phyloP scores from a whole-genome alignment of 176 grass and related monocot genomes.

The Thalia dealbata region DNA sequence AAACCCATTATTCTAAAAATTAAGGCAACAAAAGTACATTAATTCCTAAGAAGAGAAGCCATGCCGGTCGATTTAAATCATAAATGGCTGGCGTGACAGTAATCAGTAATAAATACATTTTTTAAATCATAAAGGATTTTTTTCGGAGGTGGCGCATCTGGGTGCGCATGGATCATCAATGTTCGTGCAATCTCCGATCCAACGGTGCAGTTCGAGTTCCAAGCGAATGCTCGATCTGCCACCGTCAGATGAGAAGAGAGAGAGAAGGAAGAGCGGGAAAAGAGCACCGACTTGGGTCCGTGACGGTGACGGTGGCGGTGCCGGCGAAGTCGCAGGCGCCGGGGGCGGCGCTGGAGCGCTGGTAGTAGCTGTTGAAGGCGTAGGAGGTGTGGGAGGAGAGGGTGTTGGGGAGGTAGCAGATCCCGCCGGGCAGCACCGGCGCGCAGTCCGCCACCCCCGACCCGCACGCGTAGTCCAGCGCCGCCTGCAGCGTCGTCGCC shows the following conservation, averaged over 20 bases:
- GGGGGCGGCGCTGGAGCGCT: slow-evolving; percentile 43
- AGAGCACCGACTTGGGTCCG: slow-evolving; percentile 49
- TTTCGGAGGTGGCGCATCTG: background rate
- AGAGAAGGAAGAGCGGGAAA: background rate
- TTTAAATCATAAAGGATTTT: too few relatives aligned
- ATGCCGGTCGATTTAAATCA: too few relatives aligned
- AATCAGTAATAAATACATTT: too few relatives aligned
- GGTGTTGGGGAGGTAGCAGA: slow-evolving; percentile 73
- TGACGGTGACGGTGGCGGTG: slow-evolving; percentile 63
- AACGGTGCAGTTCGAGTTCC: background rate
- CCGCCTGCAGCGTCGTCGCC: slow-evolving; percentile 31
- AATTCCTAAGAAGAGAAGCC: too few relatives aligned
- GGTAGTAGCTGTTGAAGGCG: slow-evolving; percentile 77
- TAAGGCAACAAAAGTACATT: too few relatives aligned
- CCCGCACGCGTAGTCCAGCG: slow-evolving; percentile 68
- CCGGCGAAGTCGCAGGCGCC: slow-evolving; percentile 68
- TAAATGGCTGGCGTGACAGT: too few relatives aligned
- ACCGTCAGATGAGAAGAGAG: background rate
- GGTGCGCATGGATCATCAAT: background rate
- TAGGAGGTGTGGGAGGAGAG: slow-evolving; percentile 71
- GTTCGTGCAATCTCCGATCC: background rate
- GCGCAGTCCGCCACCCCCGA: slow-evolving; percentile 50
- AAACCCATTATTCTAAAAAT: too few relatives aligned
- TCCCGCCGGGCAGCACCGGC: slow-evolving; percentile 44
- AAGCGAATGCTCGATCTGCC: background rate